A percentile compares a stretch with the other conserved stretches of the same genome.
Evolutionary conservation across 1,284 basidiomycete species (phyloP).

Genomic region (Pascua sp.): DNA sequence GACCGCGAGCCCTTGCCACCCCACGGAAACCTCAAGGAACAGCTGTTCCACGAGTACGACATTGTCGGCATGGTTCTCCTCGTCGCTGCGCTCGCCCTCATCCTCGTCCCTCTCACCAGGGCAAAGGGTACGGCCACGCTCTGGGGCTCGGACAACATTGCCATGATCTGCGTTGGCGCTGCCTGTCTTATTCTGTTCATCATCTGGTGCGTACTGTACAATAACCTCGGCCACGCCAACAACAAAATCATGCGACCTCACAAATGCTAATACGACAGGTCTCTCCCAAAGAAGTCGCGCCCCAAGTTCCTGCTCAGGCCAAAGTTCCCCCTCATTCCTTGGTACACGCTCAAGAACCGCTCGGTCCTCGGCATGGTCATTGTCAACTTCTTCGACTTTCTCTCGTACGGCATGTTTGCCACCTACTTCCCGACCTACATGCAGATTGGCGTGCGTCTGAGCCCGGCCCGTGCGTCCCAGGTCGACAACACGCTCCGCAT

Average conservation of each 20-base stretch:
- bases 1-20: not conserved
- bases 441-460: constrained; percentile 14
- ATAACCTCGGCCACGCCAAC: no score
- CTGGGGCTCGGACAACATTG: not conserved
- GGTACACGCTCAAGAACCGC: constrained; percentile 19
- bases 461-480: constrained; percentile 9
- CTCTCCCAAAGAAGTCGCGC: constrained; percentile 12
- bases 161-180: not conserved
- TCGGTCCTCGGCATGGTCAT: constrained; percentile 17
- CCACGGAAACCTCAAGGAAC: not conserved
- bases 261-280: no score
- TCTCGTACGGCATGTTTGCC: constrained; percentile 18
- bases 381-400: constrained; percentile 20
- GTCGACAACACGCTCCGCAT: constrained; percentile 20
- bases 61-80: constrained; percentile 2
- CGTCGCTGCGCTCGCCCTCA: constrained; percentile 1
- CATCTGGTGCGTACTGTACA: constrained; percentile 1
- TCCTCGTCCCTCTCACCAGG: constrained; percentile 1
- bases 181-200: not conserved
- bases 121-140: constrained; percentile 1
- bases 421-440: constrained; percentile 15
- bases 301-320: constrained; percentile 15
- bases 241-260: no score
- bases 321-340: constrained; percentile 14
- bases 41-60: constrained; percentile 5